Conservation (phyloP, 192 early-diverging fungal genomes). For the Neocallimastix lanati region DNA sequence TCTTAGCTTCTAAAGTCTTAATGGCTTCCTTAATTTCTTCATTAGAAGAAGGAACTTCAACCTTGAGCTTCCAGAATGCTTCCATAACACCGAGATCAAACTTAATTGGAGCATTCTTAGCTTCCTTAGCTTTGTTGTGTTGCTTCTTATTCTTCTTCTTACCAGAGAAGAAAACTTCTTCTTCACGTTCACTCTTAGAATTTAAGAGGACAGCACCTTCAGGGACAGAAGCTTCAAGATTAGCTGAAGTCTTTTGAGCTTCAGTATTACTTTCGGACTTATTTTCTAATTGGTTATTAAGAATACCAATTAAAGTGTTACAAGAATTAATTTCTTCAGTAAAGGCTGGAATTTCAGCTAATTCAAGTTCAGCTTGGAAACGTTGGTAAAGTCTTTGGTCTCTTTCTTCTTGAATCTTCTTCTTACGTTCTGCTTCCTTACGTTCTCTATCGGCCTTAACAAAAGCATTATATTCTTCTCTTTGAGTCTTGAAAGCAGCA, state of each 20-base stretch:
- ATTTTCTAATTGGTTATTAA: slow-evolving; percentile 17
- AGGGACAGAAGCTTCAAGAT: slow-evolving; percentile 30
- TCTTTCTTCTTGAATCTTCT: slow-evolving; percentile 42
- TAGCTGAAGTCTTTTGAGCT: slow-evolving; percentile 11
- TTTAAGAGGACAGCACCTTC: slow-evolving; percentile 51
- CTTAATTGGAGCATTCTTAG: slow-evolving; percentile 44
- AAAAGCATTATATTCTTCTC: background rate
- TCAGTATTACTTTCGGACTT: slow-evolving; percentile 3
- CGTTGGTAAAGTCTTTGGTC: slow-evolving; percentile 44
- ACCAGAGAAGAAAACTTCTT: slow-evolving; percentile 56
- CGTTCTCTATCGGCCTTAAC: slow-evolving; percentile 24
- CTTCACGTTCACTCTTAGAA: slow-evolving; percentile 57
- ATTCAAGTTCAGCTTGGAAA: slow-evolving; percentile 60
- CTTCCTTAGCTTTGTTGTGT: slow-evolving; percentile 26
- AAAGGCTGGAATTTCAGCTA: slow-evolving; percentile 75
- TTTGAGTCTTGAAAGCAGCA: background rate
- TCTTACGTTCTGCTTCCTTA: slow-evolving; percentile 46
- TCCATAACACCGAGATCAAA: slow-evolving; percentile 46
- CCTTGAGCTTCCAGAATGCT: slow-evolving; percentile 58
- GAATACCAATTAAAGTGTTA: slow-evolving; percentile 57
- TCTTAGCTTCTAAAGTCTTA: slow-evolving; percentile 48
- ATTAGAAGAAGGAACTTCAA: slow-evolving; percentile 54
- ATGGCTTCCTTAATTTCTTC: slow-evolving; percentile 51
- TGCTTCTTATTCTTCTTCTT: slow-evolving; percentile 43
- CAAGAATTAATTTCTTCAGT: slow-evolving; percentile 67